Evolutionary conservation across 2,329 filamentous ascomycete species (phyloP), one percentile per base, ranked within the genome.

Genomic region (Didymella pomorum): DNA sequence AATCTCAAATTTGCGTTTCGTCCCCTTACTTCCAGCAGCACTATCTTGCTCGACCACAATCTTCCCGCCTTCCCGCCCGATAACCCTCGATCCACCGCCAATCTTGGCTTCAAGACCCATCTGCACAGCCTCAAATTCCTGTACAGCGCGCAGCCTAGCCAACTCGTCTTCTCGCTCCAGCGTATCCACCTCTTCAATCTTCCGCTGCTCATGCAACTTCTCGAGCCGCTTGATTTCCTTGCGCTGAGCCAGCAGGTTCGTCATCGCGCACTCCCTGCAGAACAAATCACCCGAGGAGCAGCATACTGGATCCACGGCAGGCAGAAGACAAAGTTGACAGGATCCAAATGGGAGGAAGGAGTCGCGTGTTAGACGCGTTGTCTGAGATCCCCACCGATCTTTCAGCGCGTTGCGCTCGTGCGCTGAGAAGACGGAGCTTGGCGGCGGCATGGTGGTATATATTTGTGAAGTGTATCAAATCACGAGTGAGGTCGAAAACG

Each of bases 261-360:
- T 88, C 52, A 98, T 86, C 9, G 93, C 93, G 79, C 94, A 99
- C 80, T 98, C 95, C 67, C 92, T 88, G 77, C 94, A 99, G 80
- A 98, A 98, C 14, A 99, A 83, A 76, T 98, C 93, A 61, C 94
- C 94, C 12, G 64, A 62, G 2, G 78, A 81, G 77, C 94, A 98
- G 21, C 92, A 88, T 33, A 97, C 92, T 0, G 95, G 93, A 45
- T 92, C 87, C 28, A 89, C 86, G 20, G 93, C 90, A 8, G 89
- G 86, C 59, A 93, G 86, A 16, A 98, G 88, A 72, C 94, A 99
- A 26, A 99, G 84, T 52, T 89, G 87, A 80, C 94, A 99, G 21
- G 89, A 92, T 52, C 90, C 92, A 76, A 98, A 97, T 5, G 92
- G 89, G 11, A 98, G 87, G 77, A 97, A 98, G 55, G 91, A 95